Base-by-base conservation (phyloP, 2,329 filamentous ascomycete genomes). In the Periconia sp. region DNA sequence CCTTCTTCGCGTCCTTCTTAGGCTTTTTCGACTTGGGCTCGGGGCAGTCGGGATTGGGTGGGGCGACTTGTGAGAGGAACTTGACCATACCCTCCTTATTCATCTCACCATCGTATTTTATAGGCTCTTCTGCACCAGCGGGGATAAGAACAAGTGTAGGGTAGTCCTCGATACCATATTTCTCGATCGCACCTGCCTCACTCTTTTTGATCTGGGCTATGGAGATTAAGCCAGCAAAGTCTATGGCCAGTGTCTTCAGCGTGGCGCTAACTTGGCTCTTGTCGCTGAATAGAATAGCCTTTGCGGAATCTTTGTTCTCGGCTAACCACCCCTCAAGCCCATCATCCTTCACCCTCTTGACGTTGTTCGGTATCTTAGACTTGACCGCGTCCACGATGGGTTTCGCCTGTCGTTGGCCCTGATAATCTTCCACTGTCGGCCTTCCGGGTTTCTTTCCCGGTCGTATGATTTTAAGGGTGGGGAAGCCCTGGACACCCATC, bases 401-500 rank as follows among this genome's bases (percentile, higher is more conserved):
- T 63, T 90, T 91, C n/a, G 92, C 89, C 4, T 80, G 87, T 48
- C 94, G 84, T 10, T 83, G 77, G 11, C 94, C 94, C 46, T 94
- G 81, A 73, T 99, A 99, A 66, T 96, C 92, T 69, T 96, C 91
- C 6, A 97, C 84, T 3, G 83, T 79, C 1, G 94, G 92, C 64
- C 84, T 87, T 44, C 87, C 86, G 22, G 81, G 74, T 72, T 92
- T 95, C 75, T 89, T 90, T 52, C 87, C 84, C 0, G 94, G 94
- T 16, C 84, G 85, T 39, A 97, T 84, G 34, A 95, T 92, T 79
- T 99, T 99, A 53, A 99, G 78, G 0, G 94, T 97, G 1, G 94
- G 94, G 74, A 96, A 99, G 45, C 94, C 94, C 73, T 96, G 80
- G 5, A 99, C 83, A 41, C 91, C 92, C 82, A 96, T 88, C 56